Conservation (phyloP, 2,329 filamentous ascomycete species). For the Trichoderma koningiopsis region DNA sequence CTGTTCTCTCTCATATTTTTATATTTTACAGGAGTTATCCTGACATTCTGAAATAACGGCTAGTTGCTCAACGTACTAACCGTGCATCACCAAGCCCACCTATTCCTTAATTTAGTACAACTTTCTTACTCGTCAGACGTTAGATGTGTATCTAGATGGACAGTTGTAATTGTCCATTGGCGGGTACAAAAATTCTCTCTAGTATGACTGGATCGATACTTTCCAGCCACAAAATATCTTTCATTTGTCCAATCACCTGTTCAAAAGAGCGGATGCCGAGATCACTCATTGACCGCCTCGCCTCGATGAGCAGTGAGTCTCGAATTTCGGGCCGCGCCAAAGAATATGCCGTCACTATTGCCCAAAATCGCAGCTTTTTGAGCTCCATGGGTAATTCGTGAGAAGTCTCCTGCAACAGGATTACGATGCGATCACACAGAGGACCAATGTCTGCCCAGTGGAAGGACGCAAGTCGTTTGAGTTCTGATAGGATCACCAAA, state of each 20-base stretch:
- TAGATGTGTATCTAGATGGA: too few relatives aligned
- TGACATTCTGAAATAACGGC: too few relatives aligned
- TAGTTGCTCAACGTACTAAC: too few relatives aligned
- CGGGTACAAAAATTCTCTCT: not conserved
- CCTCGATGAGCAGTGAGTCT: not conserved
- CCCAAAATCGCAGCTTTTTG: not conserved
- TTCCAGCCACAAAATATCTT: not conserved
- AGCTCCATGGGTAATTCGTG: not conserved
- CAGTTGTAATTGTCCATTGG: not conserved
- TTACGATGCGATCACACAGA: not conserved
- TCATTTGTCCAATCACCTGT: not conserved
- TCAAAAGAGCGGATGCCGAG: not conserved
- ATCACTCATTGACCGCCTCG: not conserved
- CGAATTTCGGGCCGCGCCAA: not conserved
- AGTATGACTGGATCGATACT: not conserved
- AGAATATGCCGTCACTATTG: not conserved
- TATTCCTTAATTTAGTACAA: too few relatives aligned
- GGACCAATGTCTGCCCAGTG: conserved; percentile 11
- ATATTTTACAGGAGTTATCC: too few relatives aligned
- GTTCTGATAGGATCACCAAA: not conserved
- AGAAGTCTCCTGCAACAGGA: not conserved
- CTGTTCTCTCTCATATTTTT: too few relatives aligned
- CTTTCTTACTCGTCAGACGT: too few relatives aligned
- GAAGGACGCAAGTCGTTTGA: conserved; percentile 5
- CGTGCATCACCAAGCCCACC: too few relatives aligned